Base-by-base conservation (phyloP, 2,329 filamentous ascomycete species). In the Sordariomycetes sp. region DNA sequence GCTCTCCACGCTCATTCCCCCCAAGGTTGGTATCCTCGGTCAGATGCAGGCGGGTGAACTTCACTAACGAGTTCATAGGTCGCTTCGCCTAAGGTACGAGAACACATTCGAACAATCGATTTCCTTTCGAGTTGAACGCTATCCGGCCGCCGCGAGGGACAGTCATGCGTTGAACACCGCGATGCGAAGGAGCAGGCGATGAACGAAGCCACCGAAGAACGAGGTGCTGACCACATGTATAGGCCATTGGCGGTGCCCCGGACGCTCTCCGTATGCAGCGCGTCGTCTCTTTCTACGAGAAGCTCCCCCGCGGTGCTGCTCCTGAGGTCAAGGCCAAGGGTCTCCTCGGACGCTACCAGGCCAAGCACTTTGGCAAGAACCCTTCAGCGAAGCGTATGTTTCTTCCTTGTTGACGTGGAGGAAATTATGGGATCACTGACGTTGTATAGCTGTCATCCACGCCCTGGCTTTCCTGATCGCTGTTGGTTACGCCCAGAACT, bases 241-340 rank as follows among this genome's bases (percentile, higher is more conserved):
- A 96, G 92, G 88, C 85, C 52, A 87, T 98, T 59, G 90, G 92
- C 57, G 83, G 84, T 59, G 87, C 88, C 50, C 86, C 88, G 59
- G 90, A 96, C 79, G 92, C 92, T 58, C 77, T 87, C 57, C 86
- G 90, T 62, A 96, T 98, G 92, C 84, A 94, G 64, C 85, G 88
- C 55, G 87, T 98, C 51, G 90, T 96, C 64, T 86, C 76, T 70
- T 96, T 98, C 77, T 98, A 98, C 77, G 86, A 93, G 72, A 93
- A 90, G 67, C 86, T 98, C 40, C 92, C 93, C 58, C 86, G 88
- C 57, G 93, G 92, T 51, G 65, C 85, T 49, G 88, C 88, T 54
- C 88, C 92, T 53, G 79, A 86, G 63, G 63, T 77, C 50, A 79
- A 94, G 75, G 65, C 82, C 47, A 84, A 78, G 56, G 90, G 92